phyloP scores from a whole-genome alignment of 2,329 filamentous ascomycete species.

The Colletotrichum sp. region DNA sequence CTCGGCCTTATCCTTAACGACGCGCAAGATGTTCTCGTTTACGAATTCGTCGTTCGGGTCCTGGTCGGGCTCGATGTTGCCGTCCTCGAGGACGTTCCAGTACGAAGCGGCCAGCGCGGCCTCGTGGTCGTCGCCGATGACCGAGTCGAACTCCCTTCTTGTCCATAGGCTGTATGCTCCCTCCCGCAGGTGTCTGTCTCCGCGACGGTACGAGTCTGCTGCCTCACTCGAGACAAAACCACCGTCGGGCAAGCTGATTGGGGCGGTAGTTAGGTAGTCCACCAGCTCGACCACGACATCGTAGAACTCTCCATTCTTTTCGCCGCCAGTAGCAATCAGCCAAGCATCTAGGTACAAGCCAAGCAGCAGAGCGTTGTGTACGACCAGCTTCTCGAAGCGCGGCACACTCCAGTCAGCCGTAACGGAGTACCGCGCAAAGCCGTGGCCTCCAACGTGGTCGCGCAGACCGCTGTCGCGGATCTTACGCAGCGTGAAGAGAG shows the following conservation, averaged over 20 bases:
- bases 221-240: conserved; percentile 90
- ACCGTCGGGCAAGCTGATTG: conserved; percentile 70
- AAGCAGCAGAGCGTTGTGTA: conserved; percentile 88
- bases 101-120: conserved; percentile 76
- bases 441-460: conserved; percentile 59
- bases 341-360: conserved; percentile 88
- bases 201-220: conserved; percentile 79
- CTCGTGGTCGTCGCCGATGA: conserved; percentile 61
- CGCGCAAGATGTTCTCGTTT: conserved; percentile 86
- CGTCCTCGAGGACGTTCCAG: conserved; percentile 83
- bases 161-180: conserved; percentile 97
- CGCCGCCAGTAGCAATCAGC: conserved; percentile 51
- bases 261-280: conserved; percentile 79
- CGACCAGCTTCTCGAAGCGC: conserved; percentile 97
- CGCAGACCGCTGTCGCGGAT: conserved; percentile 66
- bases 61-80: conserved; percentile 82
- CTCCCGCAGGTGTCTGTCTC: conserved; percentile 82
- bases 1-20: conserved; percentile 70
- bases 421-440: conserved; percentile 79
- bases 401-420: conserved; percentile 93
- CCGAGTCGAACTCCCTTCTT: conserved; percentile 79
- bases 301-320: conserved; percentile 73
- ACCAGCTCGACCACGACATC: conserved; percentile 82
- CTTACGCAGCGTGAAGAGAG: conserved; percentile 76
- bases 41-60: conserved; percentile 95